A percentile compares a stretch with the other conserved stretches of the same genome.
phyloP scores from a whole-genome alignment of 176 grass and related monocot genomes.

The Canna indica region DNA sequence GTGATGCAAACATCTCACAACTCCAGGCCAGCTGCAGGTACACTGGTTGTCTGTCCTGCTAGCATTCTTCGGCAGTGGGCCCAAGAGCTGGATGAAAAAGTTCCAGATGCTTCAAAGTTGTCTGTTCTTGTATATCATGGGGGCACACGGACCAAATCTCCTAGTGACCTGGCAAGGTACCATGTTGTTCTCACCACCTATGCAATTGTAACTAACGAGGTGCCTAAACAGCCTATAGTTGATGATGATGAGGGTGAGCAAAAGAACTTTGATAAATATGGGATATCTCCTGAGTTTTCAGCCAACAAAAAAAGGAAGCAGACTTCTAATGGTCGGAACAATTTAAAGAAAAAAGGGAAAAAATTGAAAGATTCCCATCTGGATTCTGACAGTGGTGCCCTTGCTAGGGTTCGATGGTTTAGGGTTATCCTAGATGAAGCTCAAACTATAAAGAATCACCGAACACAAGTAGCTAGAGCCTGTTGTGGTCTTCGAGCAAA shows the following conservation, averaged over 20 bases:
- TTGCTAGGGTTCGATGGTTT: constrained; percentile 94
- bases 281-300: constrained; percentile 38
- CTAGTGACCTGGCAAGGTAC: constrained; percentile 71
- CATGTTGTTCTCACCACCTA: constrained; percentile 96
- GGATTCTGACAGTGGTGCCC: constrained; percentile 61
- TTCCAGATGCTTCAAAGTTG: constrained; percentile 52
- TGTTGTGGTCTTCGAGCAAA: constrained; percentile 92
- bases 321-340: constrained; percentile 20
- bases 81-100: constrained; percentile 70
- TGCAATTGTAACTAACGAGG: constrained; percentile 92
- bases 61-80: constrained; percentile 92
- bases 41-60: constrained; percentile 88
- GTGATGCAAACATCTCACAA: constrained; percentile 24
- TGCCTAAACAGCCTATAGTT: constrained; percentile 60
- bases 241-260: constrained; percentile 58
- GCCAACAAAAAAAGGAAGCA: constrained; percentile 67
- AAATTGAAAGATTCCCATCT: constrained; percentile 44
- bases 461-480: constrained; percentile 81
- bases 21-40: constrained; percentile 81
- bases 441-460: constrained; percentile 95
- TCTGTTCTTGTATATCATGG: constrained; percentile 95
- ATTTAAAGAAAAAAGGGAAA: constrained; percentile 71
- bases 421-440: constrained; percentile 96
- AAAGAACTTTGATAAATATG: constrained; percentile 57
- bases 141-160: constrained; percentile 80